Conservation (phyloP, 1,284 basidiomycete genomes). For the Malassezia nana region DNA sequence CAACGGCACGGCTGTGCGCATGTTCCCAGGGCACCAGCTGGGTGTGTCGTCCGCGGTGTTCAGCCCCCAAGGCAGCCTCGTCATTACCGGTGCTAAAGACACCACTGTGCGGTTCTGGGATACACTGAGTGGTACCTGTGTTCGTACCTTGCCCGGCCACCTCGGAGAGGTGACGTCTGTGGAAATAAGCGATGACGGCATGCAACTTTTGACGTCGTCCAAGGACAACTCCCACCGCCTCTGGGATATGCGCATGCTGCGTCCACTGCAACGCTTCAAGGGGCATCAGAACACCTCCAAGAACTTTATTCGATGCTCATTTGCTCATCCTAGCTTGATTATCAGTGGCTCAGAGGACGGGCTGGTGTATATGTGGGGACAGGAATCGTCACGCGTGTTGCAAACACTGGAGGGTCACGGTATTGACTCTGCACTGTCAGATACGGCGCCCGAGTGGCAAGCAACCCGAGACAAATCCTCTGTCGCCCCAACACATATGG, state of each 20-base stretch:
- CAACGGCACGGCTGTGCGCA: slow-evolving; percentile 49
- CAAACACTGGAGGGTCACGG: slow-evolving; percentile 46
- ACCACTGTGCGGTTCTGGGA: slow-evolving; percentile 53
- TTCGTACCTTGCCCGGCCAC: slow-evolving; percentile 50
- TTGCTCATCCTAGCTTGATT: slow-evolving; percentile 50
- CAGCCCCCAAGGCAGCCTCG: slow-evolving; percentile 50
- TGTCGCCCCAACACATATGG: background rate
- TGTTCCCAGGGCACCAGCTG: slow-evolving; percentile 52
- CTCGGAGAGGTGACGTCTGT: slow-evolving; percentile 53
- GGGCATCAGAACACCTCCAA: slow-evolving; percentile 53
- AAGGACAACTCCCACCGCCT: slow-evolving; percentile 51
- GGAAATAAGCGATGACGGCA: slow-evolving; percentile 50
- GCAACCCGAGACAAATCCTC: background rate
- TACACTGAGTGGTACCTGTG: slow-evolving; percentile 50
- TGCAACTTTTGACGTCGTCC: slow-evolving; percentile 51
- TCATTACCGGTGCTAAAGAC: slow-evolving; percentile 52
- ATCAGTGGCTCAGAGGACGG: slow-evolving; percentile 51
- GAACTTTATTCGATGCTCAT: slow-evolving; percentile 51
- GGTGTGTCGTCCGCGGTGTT: slow-evolving; percentile 51
- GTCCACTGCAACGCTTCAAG: slow-evolving; percentile 51
- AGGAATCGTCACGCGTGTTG: slow-evolving; percentile 40
- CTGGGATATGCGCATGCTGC: slow-evolving; percentile 40
- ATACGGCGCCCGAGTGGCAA: background rate
- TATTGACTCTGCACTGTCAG: slow-evolving; percentile 15
- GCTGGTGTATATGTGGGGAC: slow-evolving; percentile 46